Evolutionary conservation across 768 basidiomycete genomes (phyloP).

Genomic region (Leccinum olivaceopallidum): DNA sequence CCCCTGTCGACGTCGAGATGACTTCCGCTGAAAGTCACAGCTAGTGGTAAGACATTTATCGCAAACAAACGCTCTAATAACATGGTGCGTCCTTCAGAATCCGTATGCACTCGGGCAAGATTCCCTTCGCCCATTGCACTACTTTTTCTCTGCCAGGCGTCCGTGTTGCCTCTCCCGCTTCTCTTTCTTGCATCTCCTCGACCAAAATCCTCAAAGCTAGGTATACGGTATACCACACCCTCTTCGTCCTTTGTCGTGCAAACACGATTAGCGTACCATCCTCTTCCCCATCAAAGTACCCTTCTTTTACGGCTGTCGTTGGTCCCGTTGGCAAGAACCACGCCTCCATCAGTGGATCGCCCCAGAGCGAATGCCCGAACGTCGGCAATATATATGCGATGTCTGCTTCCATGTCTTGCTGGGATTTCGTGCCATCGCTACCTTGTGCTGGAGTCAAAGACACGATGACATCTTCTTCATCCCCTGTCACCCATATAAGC

Average conservation of each 20-base stretch:
- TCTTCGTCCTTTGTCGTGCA: conserved; percentile 69
- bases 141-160: conserved; percentile 23
- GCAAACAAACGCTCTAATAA: conserved; percentile 19
- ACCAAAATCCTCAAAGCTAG: conserved; percentile 55
- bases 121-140: conserved; percentile 40
- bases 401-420: conserved; percentile 24
- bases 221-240: conserved; percentile 75
- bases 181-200: conserved; percentile 32
- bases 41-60: conserved; percentile 3
- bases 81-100: conserved; percentile 44
- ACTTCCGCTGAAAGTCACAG: conserved; percentile 1
- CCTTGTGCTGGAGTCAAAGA: conserved; percentile 30
- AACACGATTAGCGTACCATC: conserved; percentile 54
- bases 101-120: conserved; percentile 41
- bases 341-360: conserved; percentile 72
- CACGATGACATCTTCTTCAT: conserved; percentile 58
- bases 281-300: conserved; percentile 49
- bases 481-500: conserved; percentile 63
- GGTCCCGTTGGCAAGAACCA: conserved; percentile 55
- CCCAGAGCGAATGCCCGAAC: conserved; percentile 63
- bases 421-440: conserved; percentile 3
- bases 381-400: conserved; percentile 39
- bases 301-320: conserved; percentile 54
- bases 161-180: conserved; percentile 24
- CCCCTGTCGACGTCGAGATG: conserved; percentile 30